Base-by-base conservation (phyloP, 2,329 filamentous ascomycete species). In the Cladosporium phlei region DNA sequence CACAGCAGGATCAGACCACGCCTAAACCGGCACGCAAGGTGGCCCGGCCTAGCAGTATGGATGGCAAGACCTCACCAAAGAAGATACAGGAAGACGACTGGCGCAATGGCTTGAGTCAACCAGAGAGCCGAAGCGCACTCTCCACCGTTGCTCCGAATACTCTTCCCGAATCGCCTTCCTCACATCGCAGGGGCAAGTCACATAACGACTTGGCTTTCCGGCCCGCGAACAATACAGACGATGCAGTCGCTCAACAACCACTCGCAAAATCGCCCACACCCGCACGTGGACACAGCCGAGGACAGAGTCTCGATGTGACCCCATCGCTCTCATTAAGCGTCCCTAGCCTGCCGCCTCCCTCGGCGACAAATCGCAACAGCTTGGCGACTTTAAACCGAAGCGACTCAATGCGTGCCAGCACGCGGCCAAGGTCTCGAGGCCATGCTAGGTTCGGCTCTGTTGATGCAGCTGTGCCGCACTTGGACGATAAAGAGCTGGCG, bases 401-500 rank as follows among this genome's bases (percentile, higher is more conserved):
- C 12, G 65, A 67, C 43, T 64, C 60, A 3, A 61, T 66, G 46
- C 61, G 64, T 22, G 63, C 59, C 11, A 63, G 62, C 37, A 59
- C 55, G 10, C 53, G 58, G 46, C 61, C 62, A 35, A 50, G 62
- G 48, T 49, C 54, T 3, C 55, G 55, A 29, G 57, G 57, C 6
- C 62, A 64, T 50, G 54, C 57, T n/a, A 61, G 62, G 16, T 66
- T 64, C 50, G 52, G 47, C 12, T 61, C 61, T 2, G 52, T 53
- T 8, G 61, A 63, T 19, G 20, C 50, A 7, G 37, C 55, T 11
- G 51, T 55, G 33, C 58, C 62, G 2, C 58, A 61, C 35, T 52
- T 66, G 20, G 59, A 65, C 30, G 62, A 63, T 16, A 63, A 62
- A 34, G 89, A 96, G 53, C 74, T 97, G 9, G 80, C 89, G 63